Conservation (phyloP, 345 rosid genomes). For the Citrus sinensis region DVS_A1.0 CM039161.1:2194001-2194500, state of each 20-base stretch:
- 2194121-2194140: background rate
- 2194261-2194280: conserved; percentile 73
- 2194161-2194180: background rate
- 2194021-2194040: conserved; percentile 90
- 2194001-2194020: conserved; percentile 53
- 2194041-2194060: conserved; percentile 85
- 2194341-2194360: background rate
- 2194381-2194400: conserved; percentile 1
- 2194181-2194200: background rate
- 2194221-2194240: conserved; percentile 93
- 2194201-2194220: conserved; percentile 53
- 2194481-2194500: conserved; percentile 82
- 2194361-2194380: background rate
- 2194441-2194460: conserved; percentile 69
- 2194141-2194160: background rate
- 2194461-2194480: conserved; percentile 45
- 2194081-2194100: conserved; percentile 92
- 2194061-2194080: conserved; percentile 84
- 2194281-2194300: conserved; percentile 65
- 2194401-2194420: conserved; percentile 39
- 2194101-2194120: conserved; percentile 13
- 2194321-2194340: background rate
- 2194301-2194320: conserved; percentile 40
- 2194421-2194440: conserved; percentile 83
- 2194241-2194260: conserved; percentile 85